Base-by-base conservation (phyloP, 345 rosid genomes). In the Firmiana major region DNA sequence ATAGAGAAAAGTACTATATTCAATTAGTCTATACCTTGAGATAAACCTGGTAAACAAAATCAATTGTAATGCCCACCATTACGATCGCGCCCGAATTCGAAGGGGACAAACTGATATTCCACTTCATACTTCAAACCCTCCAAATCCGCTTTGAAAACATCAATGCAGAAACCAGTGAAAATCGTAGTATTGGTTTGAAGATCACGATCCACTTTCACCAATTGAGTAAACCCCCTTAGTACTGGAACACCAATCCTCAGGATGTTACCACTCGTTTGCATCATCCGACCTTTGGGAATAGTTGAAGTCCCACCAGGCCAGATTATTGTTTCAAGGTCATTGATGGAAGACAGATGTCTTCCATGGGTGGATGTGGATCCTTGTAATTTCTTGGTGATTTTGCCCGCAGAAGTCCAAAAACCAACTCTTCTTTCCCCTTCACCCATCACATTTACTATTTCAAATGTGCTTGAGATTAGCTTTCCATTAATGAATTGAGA, bases 271-370 rank as follows among this genome's bases (percentile, higher is more conserved):
- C 22, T 7, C 53, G 51, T 19, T 12, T 40, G 42, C 42, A 40
- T 40, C 42, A 0, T n/a, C 43, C 48, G 16, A 22, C 79, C 34
- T 34, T 60, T 63, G 1, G 84, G 88, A 17, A 78, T 75, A 12
- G 2, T 57, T 3, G 74, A 11, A 64, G 82, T 42, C 15, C 78
- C 82, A 66, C 90, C 88, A 5, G 88, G 85, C 88, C 85, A 84
- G 49, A 77, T 73, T 22, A 81, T 70, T 0, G 43, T 26, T 62
- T 70, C 73, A 13, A 45, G 24, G 24, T 55, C 60, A 8, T 19
- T 55, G 60, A 22, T 19, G 60, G 42, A 40, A 0, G 60, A 55
- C 60, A 55, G 24, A 55, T 55, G 60, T 10, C 60, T 55, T n/a
- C 59, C 59, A 7, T n/a, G 59, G 10, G 24, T 9, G 7, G 22